These are phyloP conservation scores for Penicillium brasilianum DNA, from an alignment of 2,329 filamentous ascomycete genomes.

Conservation along the genomic window DNA sequence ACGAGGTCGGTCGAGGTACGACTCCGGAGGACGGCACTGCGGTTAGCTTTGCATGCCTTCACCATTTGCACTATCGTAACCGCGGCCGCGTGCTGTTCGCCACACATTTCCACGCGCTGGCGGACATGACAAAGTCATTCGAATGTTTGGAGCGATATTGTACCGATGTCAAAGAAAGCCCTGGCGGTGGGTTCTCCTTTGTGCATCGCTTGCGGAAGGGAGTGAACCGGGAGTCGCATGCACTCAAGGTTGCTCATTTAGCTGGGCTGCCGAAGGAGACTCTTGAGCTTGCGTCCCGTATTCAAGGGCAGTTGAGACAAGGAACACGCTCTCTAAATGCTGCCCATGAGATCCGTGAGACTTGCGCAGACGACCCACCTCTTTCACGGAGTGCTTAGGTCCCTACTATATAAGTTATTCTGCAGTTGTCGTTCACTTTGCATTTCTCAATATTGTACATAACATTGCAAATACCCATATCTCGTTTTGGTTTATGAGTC, in stretches of 20 bases:
- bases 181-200: constrained; percentile 75
- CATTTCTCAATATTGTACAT: neutral
- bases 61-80: constrained; percentile 80
- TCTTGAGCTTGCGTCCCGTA: constrained; percentile 67
- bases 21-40: constrained; percentile 91
- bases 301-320: constrained; percentile 52
- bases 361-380: neutral
- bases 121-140: constrained; percentile 71
- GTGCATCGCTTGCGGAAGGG: constrained; percentile 81
- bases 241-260: constrained; percentile 88
- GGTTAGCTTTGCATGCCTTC: constrained; percentile 84
- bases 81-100: constrained; percentile 84
- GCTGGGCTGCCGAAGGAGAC: constrained; percentile 79
- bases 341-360: neutral
- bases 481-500: neutral
- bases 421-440: neutral
- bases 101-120: constrained; percentile 88
- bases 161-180: constrained; percentile 82
- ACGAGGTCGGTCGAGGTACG: constrained; percentile 93
- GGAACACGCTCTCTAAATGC: neutral
- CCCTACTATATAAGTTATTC: neutral
- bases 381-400: neutral
- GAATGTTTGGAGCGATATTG: constrained; percentile 75
- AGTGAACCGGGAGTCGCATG: constrained; percentile 85
- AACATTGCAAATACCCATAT: neutral